Percentiles rank a stretch among this genome's conserved stretches.
phyloP scores from a whole-genome alignment of 2,329 filamentous ascomycete genomes.

The Cladosporium cucumerinum region DNA sequence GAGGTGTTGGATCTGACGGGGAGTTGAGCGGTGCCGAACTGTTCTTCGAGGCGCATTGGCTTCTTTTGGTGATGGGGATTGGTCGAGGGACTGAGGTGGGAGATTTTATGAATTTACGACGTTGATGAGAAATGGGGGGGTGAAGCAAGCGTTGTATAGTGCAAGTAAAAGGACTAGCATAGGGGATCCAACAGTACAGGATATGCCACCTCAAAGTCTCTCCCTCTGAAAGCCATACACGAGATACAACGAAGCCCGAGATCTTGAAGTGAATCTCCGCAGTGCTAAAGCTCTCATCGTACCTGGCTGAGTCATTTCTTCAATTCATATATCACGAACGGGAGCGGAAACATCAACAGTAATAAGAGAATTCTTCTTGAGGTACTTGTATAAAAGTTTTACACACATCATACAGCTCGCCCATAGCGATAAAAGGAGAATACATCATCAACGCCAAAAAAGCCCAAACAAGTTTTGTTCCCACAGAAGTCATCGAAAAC shows the following conservation, averaged over 20 bases:
- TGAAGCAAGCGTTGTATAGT: neutral
- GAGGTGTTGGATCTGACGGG: constrained; percentile 36
- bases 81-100: neutral
- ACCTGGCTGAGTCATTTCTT: no score
- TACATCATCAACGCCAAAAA: neutral
- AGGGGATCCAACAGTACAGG: constrained; percentile 4
- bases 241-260: neutral
- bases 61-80: neutral
- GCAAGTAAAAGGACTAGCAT: neutral
- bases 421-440: neutral
- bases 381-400: constrained; percentile 3
- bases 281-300: neutral
- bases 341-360: neutral
- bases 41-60: neutral
- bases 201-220: neutral
- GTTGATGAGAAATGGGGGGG: neutral
- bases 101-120: neutral
- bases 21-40: neutral
- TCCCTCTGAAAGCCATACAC: neutral
- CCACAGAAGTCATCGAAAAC: neutral
- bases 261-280: neutral
- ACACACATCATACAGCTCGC: constrained; percentile 4
- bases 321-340: no score
- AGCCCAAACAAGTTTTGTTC: neutral
- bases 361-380: neutral